Percentiles rank a stretch among this genome's conserved stretches.
Evolutionary conservation across 106 monocot species (phyloP).

Genomic region (Dendrobium huoshanense): DNA sequence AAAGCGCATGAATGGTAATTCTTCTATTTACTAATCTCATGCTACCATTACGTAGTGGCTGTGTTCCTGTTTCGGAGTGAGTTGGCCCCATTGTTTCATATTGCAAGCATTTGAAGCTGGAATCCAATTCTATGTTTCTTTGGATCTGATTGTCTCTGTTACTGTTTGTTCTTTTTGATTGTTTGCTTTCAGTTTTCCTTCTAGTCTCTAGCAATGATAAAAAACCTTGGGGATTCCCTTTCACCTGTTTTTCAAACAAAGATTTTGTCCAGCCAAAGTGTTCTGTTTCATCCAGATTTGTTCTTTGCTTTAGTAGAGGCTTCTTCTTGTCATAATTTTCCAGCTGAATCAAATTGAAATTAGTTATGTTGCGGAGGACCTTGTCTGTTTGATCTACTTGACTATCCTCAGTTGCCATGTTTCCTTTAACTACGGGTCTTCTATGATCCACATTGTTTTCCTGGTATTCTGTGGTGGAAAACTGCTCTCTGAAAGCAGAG

Average conservation of each 20-base stretch:
- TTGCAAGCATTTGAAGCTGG: background rate
- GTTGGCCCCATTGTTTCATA: background rate
- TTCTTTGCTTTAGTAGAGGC: slow-evolving; percentile 9
- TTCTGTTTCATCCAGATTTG: slow-evolving; percentile 10
- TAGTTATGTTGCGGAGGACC: background rate
- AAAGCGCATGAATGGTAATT: slow-evolving; percentile 5
- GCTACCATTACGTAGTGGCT: no score
- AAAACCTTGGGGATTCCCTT: background rate
- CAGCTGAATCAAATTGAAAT: background rate
- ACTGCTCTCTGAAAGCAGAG: background rate
- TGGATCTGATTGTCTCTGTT: background rate
- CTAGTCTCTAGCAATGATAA: background rate
- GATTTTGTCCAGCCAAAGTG: slow-evolving; percentile 1
- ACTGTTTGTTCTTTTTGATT: background rate
- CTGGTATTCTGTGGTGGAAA: background rate
- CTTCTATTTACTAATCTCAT: slow-evolving; percentile 7
- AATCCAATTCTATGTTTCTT: background rate
- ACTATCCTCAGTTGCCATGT: background rate
- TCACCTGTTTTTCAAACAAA: slow-evolving; percentile 1
- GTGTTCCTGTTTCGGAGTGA: background rate
- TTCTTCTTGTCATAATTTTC: slow-evolving; percentile 8
- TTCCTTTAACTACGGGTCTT: background rate
- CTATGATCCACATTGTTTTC: background rate
- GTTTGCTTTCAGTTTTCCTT: background rate
- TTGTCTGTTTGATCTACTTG: background rate